Conservation (phyloP, 371 early-diverging fungal genomes). For the Haplosporangium sp. region DNA sequence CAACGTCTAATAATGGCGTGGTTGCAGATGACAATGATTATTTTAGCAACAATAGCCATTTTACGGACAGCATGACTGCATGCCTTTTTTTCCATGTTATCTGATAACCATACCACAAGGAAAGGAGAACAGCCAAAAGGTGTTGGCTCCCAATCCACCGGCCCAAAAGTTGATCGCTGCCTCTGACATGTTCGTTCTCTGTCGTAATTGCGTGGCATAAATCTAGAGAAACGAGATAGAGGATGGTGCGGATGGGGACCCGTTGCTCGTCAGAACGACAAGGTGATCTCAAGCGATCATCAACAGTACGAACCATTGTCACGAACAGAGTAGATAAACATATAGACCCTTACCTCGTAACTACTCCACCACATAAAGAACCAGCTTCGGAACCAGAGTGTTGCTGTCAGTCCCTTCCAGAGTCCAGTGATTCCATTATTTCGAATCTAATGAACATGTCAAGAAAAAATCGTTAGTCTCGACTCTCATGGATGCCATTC, state of each 20-base stretch:
- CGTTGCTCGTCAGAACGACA: no score
- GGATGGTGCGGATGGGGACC: no score
- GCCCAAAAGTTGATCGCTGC: conserved; percentile 84
- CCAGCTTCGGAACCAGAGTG: conserved; percentile 86
- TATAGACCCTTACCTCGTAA: conserved; percentile 80
- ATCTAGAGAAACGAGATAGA: conserved; percentile 45
- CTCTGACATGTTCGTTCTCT: conserved; percentile 62
- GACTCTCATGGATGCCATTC: no score
- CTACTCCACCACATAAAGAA: conserved; percentile 93
- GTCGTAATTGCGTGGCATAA: conserved; percentile 61
- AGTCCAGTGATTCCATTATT: conserved; percentile 84
- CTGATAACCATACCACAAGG: conserved; percentile 71
- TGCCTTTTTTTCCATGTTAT: neutral
- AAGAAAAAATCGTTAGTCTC: no score
- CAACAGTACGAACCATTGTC: no score
- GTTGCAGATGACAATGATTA: no score
- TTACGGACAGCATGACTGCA: neutral
- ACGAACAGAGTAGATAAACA: no score
- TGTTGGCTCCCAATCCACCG: conserved; percentile 90
- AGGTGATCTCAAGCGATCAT: no score
- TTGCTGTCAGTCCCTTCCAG: conserved; percentile 86
- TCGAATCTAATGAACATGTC: conserved; percentile 56
- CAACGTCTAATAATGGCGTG: no score
- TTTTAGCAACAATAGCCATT: neutral
- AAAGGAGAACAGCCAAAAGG: conserved; percentile 90